Base-by-base conservation (phyloP, 352 stramenopile species). In the Pythium coloratum region DNA sequence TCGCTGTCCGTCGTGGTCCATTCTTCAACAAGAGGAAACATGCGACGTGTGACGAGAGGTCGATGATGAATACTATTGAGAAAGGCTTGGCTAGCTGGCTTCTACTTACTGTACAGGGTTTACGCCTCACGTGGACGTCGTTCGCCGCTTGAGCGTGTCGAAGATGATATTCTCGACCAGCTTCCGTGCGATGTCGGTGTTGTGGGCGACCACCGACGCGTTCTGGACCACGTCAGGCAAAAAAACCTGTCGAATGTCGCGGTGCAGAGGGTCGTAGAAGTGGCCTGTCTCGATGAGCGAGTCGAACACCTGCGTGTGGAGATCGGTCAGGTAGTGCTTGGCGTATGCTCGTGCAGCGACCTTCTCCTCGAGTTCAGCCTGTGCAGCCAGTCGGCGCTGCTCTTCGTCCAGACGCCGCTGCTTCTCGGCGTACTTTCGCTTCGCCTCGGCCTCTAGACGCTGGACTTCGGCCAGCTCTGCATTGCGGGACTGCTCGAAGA, bases 381-480 rank as follows among this genome's bases (percentile, higher is more conserved):
- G 86, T 33, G 85, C 84, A 26, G 81, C 59, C 26, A 94, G 54
- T 14, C 87, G 86, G 44, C 81, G 78, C 47, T 81, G 76, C 66
- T 97, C 90, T 60, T 97, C 85, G 53, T 91, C 85, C 12, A 96
- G 57, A 10, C 92, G 82, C 9, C 91, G 78, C 64, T 96, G 79
- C 69, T 97, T 97, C 74, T 98, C 95, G n/a, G 89, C 78, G 55
- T 89, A 94, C 56, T 91, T 89, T 55, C 94, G 88, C 72, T 96
- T 96, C 40, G 91, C 91, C 70, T 98, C 92, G 18, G 91, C 92
- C 69, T 98, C 95, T 38, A 98, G 82, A 3, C 95, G 78, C 79
- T 98, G 95, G 28, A 98, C 92, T 70, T 98, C 92, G 5, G 89
- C 90, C 51, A 98, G 76, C 76, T 98, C 94, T 20, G 91, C 91